Conservation (phyloP, 306 rosid species). For the Lathyrus oleraceus region DNA sequence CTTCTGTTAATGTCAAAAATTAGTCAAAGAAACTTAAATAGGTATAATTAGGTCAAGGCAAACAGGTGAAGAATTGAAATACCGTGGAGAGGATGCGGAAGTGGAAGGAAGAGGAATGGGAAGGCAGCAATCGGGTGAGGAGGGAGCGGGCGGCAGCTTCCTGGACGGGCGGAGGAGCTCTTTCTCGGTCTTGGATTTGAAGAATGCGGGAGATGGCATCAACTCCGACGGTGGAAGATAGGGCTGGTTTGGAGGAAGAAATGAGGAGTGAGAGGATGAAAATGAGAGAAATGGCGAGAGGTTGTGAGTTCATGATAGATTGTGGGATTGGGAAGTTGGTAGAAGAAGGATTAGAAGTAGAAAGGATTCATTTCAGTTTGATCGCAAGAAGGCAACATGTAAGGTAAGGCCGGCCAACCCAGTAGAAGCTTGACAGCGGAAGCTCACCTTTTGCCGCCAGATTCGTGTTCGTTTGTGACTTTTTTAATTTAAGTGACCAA, state of each 20-base stretch:
- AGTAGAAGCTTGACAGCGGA: neutral
- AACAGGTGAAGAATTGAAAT: neutral
- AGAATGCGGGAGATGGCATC: constrained; percentile 61
- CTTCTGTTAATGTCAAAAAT: constrained; percentile 42
- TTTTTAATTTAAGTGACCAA: too few relatives aligned
- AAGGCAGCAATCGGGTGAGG: constrained; percentile 74
- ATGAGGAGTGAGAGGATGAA: constrained; percentile 10
- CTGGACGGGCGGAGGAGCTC: constrained; percentile 59
- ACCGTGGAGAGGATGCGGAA: constrained; percentile 69
- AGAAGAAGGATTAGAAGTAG: constrained; percentile 11
- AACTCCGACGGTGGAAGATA: constrained; percentile 51
- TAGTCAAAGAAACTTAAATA: neutral
- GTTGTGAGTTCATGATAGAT: constrained; percentile 34
- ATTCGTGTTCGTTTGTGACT: neutral
- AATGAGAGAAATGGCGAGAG: constrained; percentile 48
- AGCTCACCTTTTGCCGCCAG: constrained; percentile 28
- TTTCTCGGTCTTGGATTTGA: constrained; percentile 66
- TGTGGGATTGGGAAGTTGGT: neutral
- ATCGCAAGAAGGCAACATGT: constrained; percentile 31
- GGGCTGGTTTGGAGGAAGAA: constrained; percentile 11
- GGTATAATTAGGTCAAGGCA: neutral
- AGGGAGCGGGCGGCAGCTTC: constrained; percentile 69
- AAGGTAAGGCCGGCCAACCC: constrained; percentile 46
- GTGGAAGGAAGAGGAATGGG: constrained; percentile 64
- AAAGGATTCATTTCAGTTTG: constrained; percentile 18